Conservation (phyloP, 2,329 filamentous ascomycete species). For the Neonectria coccinea region DNA sequence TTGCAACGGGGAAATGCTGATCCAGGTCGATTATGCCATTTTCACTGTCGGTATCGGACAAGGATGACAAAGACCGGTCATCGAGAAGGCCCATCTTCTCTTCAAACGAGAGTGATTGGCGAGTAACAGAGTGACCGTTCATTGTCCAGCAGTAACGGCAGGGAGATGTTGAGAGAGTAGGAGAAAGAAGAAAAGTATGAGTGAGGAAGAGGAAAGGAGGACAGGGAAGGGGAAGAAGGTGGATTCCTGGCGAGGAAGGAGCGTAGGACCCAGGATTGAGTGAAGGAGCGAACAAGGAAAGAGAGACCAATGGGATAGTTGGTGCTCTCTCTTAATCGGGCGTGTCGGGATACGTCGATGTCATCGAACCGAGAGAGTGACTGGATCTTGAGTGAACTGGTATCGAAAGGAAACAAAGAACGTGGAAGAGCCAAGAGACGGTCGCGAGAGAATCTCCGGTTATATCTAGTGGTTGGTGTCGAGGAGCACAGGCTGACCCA, state of each 20-base stretch:
- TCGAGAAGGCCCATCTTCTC: conserved; percentile 60
- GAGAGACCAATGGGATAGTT: conserved; percentile 11
- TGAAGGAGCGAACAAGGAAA: conserved; percentile 10
- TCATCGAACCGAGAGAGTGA: conserved; percentile 4
- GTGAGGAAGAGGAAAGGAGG: conserved; percentile 15
- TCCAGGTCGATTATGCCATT: conserved; percentile 54
- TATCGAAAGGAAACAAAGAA: neutral
- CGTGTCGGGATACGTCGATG: neutral
- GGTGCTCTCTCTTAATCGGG: conserved; percentile 5
- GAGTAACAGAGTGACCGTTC: conserved; percentile 53
- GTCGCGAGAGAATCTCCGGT: neutral
- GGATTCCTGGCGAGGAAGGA: neutral
- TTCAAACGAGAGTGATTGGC: conserved; percentile 53
- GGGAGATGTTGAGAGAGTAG: conserved; percentile 15
- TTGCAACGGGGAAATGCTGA: conserved; percentile 45
- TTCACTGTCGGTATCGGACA: conserved; percentile 59
- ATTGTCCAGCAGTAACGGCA: conserved; percentile 47
- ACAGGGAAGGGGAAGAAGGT: conserved; percentile 26
- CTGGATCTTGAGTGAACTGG: neutral
- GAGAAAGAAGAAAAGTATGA: conserved; percentile 10
- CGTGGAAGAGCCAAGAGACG: neutral
- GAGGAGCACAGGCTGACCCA: neutral
- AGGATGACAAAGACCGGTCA: conserved; percentile 50
- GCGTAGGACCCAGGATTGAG: conserved; percentile 5
- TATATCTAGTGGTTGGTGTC: neutral